Percentiles rank a stretch among this genome's conserved stretches.
phyloP scores from a whole-genome alignment of 2,329 filamentous ascomycete genomes.

The Paraphoma sp. region DNA sequence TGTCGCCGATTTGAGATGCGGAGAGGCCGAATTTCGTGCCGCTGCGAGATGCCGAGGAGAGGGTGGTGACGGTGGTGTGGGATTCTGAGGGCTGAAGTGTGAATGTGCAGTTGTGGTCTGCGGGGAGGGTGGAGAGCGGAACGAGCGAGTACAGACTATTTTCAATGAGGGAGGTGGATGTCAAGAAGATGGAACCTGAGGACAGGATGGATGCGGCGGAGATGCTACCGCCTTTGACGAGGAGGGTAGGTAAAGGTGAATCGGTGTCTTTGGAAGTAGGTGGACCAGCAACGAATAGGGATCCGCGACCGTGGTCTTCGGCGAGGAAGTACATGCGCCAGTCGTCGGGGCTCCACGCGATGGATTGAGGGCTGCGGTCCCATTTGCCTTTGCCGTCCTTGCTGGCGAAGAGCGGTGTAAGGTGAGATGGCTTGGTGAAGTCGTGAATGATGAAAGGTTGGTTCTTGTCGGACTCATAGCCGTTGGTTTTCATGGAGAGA shows the following conservation, averaged over 20 bases:
- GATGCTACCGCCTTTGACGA: constrained; percentile 43
- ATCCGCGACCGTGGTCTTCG: constrained; percentile 73
- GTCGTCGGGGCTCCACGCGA: constrained; percentile 62
- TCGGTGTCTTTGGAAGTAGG: constrained; percentile 16
- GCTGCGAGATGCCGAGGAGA: constrained; percentile 71
- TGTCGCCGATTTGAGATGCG: constrained; percentile 68
- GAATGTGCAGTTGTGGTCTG: constrained; percentile 19
- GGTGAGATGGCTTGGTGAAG: constrained; percentile 61
- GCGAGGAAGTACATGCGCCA: constrained; percentile 73
- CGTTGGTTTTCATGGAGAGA: constrained; percentile 75
- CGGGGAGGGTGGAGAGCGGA: constrained; percentile 30
- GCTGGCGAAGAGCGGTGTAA: constrained; percentile 67
- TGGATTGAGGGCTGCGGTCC: constrained; percentile 60
- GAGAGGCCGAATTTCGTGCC: constrained; percentile 72
- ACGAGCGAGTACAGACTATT: constrained; percentile 73
- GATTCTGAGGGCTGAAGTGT: constrained; percentile 10
- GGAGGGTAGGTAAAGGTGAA: constrained; percentile 28
- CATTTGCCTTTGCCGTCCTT: constrained; percentile 67
- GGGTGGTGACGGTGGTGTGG: background rate
- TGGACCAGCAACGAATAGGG: constrained; percentile 53
- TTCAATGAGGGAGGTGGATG: constrained; percentile 72
- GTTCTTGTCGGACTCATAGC: constrained; percentile 83
- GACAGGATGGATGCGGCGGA: constrained; percentile 60
- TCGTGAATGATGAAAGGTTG: constrained; percentile 70
- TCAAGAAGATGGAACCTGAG: constrained; percentile 65